These are phyloP conservation scores for Sporothrix variecibatus DNA, from an alignment of 2,329 filamentous ascomycete species.

Conservation along the genomic window DNA sequence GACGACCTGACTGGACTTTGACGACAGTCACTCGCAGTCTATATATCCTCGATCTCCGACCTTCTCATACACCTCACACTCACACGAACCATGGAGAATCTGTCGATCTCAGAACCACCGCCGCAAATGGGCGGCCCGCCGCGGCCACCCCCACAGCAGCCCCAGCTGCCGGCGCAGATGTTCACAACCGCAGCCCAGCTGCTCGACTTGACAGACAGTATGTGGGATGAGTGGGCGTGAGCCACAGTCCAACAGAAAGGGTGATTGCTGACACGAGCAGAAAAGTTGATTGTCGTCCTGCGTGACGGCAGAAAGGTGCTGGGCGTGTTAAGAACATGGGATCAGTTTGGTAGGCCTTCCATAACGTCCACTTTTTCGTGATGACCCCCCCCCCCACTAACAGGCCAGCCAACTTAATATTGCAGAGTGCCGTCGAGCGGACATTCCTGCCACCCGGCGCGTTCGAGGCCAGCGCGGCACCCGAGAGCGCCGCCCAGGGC, in stretches of 20 bases:
- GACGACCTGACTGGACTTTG: neutral
- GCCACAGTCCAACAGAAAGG: neutral
- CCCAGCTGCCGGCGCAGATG: conserved; percentile 87
- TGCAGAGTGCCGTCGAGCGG: conserved; percentile 89
- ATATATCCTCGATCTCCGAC: neutral
- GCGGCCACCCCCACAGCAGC: conserved; percentile 49
- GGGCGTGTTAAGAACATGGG: conserved; percentile 91
- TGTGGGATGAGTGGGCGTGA: conserved; percentile 39
- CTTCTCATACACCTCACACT: neutral
- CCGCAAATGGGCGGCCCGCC: conserved; percentile 36
- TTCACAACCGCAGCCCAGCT: conserved; percentile 97
- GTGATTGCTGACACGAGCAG: conserved; percentile 47
- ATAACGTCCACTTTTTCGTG: neutral
- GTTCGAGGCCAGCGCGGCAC: conserved; percentile 38
- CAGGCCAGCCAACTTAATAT: conserved; percentile 79
- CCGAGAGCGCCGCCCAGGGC: conserved; percentile 38
- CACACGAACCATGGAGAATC: conserved; percentile 37
- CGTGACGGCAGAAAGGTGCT: conserved; percentile 93
- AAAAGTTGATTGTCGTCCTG: conserved; percentile 90
- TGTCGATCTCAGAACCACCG: conserved; percentile 37
- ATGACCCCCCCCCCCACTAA: neutral
- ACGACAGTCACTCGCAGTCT: neutral
- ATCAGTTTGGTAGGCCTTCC: conserved; percentile 78
- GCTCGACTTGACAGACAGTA: conserved; percentile 96
- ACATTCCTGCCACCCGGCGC: conserved; percentile 66